Evolutionary conservation across 345 rosid species (phyloP).

Genomic region (Lepidium africanum): DNA sequence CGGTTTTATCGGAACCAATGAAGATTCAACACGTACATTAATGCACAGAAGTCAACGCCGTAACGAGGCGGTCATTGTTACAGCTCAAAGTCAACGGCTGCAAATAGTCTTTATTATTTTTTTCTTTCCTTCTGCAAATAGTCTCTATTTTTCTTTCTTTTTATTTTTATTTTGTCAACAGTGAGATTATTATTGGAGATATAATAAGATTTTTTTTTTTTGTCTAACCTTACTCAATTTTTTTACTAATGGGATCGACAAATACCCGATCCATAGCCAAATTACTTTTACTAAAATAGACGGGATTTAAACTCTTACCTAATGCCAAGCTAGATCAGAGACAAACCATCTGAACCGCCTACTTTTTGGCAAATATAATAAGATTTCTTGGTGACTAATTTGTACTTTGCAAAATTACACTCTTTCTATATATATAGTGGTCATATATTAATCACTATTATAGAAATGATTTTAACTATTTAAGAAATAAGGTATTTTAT

Average conservation of each 20-base stretch:
- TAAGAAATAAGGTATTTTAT: not conserved
- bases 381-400: too few relatives aligned
- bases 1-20: not conserved
- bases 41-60: conserved; percentile 4
- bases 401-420: not conserved
- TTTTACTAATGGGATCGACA: too few relatives aligned
- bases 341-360: too few relatives aligned
- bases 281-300: too few relatives aligned
- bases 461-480: not conserved
- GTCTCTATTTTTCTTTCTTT: not conserved
- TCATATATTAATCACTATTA: not conserved
- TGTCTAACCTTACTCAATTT: too few relatives aligned
- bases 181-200: not conserved
- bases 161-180: not conserved
- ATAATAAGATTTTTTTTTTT: not conserved
- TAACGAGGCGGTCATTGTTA: not conserved
- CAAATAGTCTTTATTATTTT: not conserved
- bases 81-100: conserved; percentile 1
- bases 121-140: not conserved
- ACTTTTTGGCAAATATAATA: too few relatives aligned
- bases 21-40: not conserved
- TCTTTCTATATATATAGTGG: not conserved
- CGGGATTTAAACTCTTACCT: too few relatives aligned
- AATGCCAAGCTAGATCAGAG: too few relatives aligned
- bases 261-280: too few relatives aligned